Conservation (phyloP, 352 stramenopile species). For the Paralagenidium karlingii region DNA sequence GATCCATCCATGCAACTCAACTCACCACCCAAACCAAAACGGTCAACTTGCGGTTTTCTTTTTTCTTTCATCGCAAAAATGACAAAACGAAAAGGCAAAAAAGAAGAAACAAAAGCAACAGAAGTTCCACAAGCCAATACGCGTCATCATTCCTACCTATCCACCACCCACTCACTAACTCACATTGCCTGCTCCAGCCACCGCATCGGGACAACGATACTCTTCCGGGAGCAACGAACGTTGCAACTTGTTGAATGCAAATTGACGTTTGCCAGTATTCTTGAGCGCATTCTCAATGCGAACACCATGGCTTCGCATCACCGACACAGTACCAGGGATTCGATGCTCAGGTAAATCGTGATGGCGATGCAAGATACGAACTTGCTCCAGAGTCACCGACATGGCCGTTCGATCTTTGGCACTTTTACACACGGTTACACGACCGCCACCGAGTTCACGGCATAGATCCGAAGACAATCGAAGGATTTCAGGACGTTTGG, state of each 20-base stretch:
- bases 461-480: conserved; percentile 72
- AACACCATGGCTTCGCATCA: conserved; percentile 80
- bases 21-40: too few relatives aligned
- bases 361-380: conserved; percentile 72
- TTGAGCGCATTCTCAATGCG: conserved; percentile 84
- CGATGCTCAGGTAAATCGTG: conserved; percentile 65
- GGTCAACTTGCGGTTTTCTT: too few relatives aligned
- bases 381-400: conserved; percentile 94
- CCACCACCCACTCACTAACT: conserved; percentile 24
- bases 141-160: too few relatives aligned
- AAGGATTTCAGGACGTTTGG: conserved; percentile 76
- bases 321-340: conserved; percentile 66
- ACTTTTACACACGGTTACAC: conserved; percentile 94
- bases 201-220: conserved; percentile 75
- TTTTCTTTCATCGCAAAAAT: too few relatives aligned
- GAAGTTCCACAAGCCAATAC: too few relatives aligned
- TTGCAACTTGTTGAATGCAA: conserved; percentile 84
- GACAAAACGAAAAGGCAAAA: too few relatives aligned
- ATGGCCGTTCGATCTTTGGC: conserved; percentile 97
- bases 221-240: conserved; percentile 77
- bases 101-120: too few relatives aligned
- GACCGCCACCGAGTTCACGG: conserved; percentile 80
- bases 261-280: conserved; percentile 82
- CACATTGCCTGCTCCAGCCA: conserved; percentile 74
- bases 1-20: too few relatives aligned